Conservation (phyloP, 2,329 filamentous ascomycete genomes). For the Venturia aucupariae region DNA sequence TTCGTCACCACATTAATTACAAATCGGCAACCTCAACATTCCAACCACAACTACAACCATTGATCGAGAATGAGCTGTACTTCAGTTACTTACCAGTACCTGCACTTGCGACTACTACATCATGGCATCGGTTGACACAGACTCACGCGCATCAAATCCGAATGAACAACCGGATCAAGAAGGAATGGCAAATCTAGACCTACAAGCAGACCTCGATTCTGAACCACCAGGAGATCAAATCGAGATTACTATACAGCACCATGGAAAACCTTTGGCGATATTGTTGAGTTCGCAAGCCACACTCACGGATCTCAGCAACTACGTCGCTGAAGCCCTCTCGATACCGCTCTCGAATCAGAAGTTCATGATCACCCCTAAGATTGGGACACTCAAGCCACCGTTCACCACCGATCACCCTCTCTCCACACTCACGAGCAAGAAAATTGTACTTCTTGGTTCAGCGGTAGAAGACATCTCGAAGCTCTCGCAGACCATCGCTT, state of each 20-base stretch:
- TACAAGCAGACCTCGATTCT: background rate
- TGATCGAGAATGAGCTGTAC: background rate
- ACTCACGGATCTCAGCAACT: conserved; percentile 48
- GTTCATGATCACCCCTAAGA: conserved; percentile 54
- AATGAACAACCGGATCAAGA: background rate
- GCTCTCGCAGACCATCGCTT: conserved; percentile 32
- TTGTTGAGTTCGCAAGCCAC: conserved; percentile 42
- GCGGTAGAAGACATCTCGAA: conserved; percentile 51
- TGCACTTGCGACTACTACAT: background rate
- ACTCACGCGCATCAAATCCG: background rate
- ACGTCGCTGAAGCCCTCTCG: conserved; percentile 46
- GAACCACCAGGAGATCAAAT: background rate
- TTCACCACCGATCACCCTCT: conserved; percentile 50
- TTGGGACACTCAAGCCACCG: conserved; percentile 54
- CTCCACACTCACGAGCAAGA: conserved; percentile 43
- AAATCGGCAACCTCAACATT: background rate
- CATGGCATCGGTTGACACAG: background rate
- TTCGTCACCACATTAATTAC: background rate
- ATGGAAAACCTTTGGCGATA: conserved; percentile 42
- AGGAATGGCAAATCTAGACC: background rate
- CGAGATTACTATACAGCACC: conserved; percentile 41
- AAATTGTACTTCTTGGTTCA: conserved; percentile 57
- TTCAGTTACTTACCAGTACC: background rate
- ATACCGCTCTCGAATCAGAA: conserved; percentile 60
- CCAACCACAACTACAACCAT: background rate